Conservation (phyloP, 306 rosid genomes). For the Rosa persica region DNA sequence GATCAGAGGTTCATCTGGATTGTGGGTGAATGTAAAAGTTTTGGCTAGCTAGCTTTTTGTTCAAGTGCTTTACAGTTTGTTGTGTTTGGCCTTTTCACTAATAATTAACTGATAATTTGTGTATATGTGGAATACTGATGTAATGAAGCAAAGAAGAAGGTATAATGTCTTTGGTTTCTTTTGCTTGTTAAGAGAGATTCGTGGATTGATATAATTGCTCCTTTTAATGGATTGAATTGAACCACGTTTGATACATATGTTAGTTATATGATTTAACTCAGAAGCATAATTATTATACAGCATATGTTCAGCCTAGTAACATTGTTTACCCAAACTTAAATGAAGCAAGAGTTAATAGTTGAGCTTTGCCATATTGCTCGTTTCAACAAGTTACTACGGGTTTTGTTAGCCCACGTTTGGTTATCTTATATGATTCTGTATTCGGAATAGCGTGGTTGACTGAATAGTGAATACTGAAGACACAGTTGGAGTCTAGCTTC, state of each 20-base stretch:
- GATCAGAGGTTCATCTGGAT: neutral
- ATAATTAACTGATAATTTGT: neutral
- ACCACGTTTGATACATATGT: neutral
- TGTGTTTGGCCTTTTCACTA: neutral
- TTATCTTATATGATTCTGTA: too few relatives aligned
- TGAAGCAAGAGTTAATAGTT: too few relatives aligned
- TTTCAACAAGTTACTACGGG: too few relatives aligned
- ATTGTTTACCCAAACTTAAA: too few relatives aligned
- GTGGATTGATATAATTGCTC: neutral
- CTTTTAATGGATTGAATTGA: neutral
- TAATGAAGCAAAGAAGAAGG: neutral
- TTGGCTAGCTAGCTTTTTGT: too few relatives aligned
- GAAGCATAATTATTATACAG: too few relatives aligned
- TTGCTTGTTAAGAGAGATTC: neutral
- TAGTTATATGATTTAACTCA: neutral
- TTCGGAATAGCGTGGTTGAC: too few relatives aligned
- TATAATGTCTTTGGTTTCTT: neutral
- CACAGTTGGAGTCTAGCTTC: neutral
- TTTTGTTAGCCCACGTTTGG: too few relatives aligned
- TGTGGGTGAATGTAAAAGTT: neutral
- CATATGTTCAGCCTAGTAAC: too few relatives aligned
- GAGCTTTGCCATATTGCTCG: too few relatives aligned
- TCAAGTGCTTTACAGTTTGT: neutral
- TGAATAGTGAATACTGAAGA: too few relatives aligned
- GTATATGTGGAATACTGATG: neutral